Evolutionary conservation across 768 basidiomycete genomes (phyloP), one percentile per base, ranked within the genome.

Genomic region (Crepidotus variabilis): DNA sequence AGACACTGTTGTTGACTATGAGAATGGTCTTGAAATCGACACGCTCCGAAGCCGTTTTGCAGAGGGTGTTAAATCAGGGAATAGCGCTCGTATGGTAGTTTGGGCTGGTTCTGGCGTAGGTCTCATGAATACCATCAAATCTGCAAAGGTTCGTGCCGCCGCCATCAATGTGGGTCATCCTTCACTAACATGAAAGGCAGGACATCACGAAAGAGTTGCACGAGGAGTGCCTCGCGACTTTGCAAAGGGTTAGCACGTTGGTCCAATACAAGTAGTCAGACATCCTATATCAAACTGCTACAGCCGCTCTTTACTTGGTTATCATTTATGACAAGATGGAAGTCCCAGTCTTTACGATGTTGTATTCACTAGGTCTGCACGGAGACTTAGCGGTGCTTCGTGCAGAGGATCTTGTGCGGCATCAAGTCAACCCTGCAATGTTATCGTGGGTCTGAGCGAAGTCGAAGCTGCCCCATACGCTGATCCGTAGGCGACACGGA

Each of bases 21-120:
- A 84, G 20, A 70, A 64, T 8, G 83, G 83, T 1, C 70, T 77
- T 13, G 67, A 75, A 49, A 62, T 83, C 18, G 68, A 74, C 20
- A 69, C 66, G 24, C 66, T 85, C 32, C 73, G 72, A 60, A 65
- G 65, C 34, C 79, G 74, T 59, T 83, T 78, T 58, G 64, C 63
- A n/a, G 74, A 78, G 53, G 85, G 76, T 5, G 66, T 71, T 7
- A 71, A 70, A 59, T 69, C 68, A 21, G 73, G 70, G 43, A 81
- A 90, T 60, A 65, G 72, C 9, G 72, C 76, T 54, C 73, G 83
- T 45, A 76, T 83, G 57, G 69, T 87, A 2, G 77, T 84, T 11
- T 91, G 89, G 89, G 81, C 86, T 13, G 89, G 88, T 45, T 76
- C 80, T 39, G 82, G 86, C 14, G 80, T 88, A 23, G 84, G 79